phyloP scores from a whole-genome alignment of 306 rosid species.

The Chamaecrista fasciculata region DNA sequence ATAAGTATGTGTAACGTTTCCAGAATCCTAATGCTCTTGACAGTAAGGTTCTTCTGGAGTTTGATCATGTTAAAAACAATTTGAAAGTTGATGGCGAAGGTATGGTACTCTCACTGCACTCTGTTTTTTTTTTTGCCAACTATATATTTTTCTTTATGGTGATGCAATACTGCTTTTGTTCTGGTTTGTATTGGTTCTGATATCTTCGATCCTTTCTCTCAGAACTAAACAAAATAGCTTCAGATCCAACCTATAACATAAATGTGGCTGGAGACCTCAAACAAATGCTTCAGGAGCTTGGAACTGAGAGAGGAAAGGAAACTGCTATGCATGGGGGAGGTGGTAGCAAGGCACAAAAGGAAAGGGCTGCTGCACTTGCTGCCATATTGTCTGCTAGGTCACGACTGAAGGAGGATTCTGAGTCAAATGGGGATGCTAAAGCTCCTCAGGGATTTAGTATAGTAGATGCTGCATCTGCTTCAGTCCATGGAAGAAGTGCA shows the following conservation, averaged over 20 bases:
- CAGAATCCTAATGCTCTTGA: slow-evolving; percentile 96
- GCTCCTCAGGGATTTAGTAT: slow-evolving; percentile 77
- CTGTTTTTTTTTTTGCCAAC: slow-evolving; percentile 25
- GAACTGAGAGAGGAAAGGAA: slow-evolving; percentile 93
- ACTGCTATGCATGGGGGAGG: slow-evolving; percentile 97
- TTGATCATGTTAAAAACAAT: slow-evolving; percentile 82
- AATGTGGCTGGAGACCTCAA: slow-evolving; percentile 87
- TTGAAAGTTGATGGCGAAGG: slow-evolving; percentile 90
- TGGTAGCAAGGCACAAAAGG: slow-evolving; percentile 95
- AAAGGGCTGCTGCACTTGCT: slow-evolving; percentile 93
- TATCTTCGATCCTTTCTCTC: slow-evolving; percentile 33
- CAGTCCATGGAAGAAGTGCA: slow-evolving; percentile 98
- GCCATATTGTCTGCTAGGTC: slow-evolving; percentile 87
- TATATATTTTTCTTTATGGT: slow-evolving; percentile 8
- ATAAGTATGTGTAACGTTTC: slow-evolving; percentile 39
- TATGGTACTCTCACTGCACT: slow-evolving; percentile 32
- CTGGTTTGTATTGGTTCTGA: slow-evolving; percentile 18
- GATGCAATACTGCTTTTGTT: slow-evolving; percentile 15
- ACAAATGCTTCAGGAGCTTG: slow-evolving; percentile 90
- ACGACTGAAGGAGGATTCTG: slow-evolving; percentile 66
- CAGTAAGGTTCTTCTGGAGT: slow-evolving; percentile 76
- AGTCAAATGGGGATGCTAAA: slow-evolving; percentile 53
- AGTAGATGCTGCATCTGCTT: slow-evolving; percentile 98
- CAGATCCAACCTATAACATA: slow-evolving; percentile 79
- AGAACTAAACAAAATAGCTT: slow-evolving; percentile 67